Evolutionary conservation across 768 basidiomycete species (phyloP).

Genomic region (Vararia minispora): DNA sequence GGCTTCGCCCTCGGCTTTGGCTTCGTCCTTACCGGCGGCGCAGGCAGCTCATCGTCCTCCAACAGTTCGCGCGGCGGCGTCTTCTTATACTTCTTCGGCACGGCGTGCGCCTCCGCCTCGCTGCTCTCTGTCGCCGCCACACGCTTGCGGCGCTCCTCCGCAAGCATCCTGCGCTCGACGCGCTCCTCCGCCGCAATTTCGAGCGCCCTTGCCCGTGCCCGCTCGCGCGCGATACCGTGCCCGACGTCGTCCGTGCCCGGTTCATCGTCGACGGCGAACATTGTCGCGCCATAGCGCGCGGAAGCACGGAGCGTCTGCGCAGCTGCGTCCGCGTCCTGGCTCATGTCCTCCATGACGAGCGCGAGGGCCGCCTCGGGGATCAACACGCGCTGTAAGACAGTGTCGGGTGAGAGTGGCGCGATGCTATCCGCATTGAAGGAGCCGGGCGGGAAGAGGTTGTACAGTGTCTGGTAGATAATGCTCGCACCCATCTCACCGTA

Average conservation of each 20-base stretch:
- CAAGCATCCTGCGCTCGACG: conserved; percentile 20
- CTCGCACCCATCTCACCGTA: conserved; percentile 82
- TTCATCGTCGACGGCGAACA: conserved; percentile 63
- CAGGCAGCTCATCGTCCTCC: too few relatives aligned
- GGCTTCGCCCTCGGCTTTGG: too few relatives aligned
- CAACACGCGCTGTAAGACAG: conserved; percentile 78
- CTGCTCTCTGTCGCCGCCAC: too few relatives aligned
- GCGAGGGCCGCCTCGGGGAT: conserved; percentile 78
- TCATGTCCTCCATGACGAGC: conserved; percentile 74
- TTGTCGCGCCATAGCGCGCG: conserved; percentile 71
- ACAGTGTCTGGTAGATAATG: conserved; percentile 69
- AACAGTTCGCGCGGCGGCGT: too few relatives aligned
- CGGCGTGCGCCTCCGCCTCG: too few relatives aligned
- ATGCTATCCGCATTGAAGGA: conserved; percentile 42
- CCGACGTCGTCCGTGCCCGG: conserved; percentile 24
- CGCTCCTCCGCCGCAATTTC: conserved; percentile 31
- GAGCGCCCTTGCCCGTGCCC: conserved; percentile 28
- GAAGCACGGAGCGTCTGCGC: conserved; percentile 60
- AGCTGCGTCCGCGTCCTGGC: conserved; percentile 35
- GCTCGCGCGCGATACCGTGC: conserved; percentile 33
- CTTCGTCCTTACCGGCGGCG: too few relatives aligned
- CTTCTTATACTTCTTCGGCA: too few relatives aligned
- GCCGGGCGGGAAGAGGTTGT: conserved; percentile 59
- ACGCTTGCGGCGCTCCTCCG: too few relatives aligned
- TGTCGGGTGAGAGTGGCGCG: conserved; percentile 55